phyloP scores from a whole-genome alignment of 768 basidiomycete genomes.

The Kwoniella europaea region DNA sequence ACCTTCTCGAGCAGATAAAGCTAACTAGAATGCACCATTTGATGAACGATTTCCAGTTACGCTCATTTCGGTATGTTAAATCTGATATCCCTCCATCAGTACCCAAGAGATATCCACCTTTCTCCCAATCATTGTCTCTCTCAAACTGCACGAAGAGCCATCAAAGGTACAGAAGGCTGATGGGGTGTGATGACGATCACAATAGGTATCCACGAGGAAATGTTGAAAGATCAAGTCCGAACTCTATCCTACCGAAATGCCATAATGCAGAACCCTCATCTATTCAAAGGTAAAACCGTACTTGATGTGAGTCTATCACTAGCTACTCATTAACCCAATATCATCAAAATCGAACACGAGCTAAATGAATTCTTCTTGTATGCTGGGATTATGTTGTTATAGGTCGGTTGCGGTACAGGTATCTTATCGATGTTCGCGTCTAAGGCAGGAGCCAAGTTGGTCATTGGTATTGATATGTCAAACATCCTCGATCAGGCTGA shows the following conservation, averaged over 20 bases:
- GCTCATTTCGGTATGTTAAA: conserved; percentile 43
- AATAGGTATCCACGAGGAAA: conserved; percentile 95
- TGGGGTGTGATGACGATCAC: neutral
- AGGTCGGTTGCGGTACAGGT: conserved; percentile 95
- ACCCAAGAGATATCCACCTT: neutral
- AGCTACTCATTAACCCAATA: neutral
- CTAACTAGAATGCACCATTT: neutral
- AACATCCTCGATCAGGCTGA: conserved; percentile 99
- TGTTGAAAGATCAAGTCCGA: conserved; percentile 95
- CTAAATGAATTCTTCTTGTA: neutral
- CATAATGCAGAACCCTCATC: conserved; percentile 89
- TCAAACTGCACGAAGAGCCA: no score
- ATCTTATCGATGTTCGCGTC: conserved; percentile 98
- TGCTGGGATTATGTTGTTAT: neutral
- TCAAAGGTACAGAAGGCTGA: no score
- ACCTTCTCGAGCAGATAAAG: neutral
- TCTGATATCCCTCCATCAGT: neutral
- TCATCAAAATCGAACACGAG: neutral
- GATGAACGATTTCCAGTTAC: conserved; percentile 25
- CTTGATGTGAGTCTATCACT: conserved; percentile 65
- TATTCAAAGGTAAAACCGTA: conserved; percentile 95
- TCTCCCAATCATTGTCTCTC: no score
- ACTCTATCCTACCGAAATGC: conserved; percentile 93
- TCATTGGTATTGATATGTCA: conserved; percentile 99
- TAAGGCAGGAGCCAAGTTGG: conserved; percentile 89